Conservation (phyloP, 116 monocot species). For the Zostera marina region DNA sequence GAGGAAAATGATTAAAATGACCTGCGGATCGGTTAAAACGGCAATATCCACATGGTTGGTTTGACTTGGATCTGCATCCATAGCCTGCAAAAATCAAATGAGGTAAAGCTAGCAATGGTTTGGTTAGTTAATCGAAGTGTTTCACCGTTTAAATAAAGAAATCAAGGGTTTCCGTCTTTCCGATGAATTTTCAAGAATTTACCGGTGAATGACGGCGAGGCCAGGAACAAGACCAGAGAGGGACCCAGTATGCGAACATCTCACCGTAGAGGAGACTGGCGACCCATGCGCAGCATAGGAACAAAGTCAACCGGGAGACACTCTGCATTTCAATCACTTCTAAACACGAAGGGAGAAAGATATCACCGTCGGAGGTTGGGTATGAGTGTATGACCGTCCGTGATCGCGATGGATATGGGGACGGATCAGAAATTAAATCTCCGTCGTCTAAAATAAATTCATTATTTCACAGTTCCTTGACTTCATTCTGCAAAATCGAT, state of each 20-base stretch:
- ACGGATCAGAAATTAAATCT: too few species aligned
- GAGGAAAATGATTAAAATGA: conserved; percentile 7
- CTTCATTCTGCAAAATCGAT: too few species aligned
- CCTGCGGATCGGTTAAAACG: conserved; percentile 81
- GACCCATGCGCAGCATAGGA: conserved; percentile 60
- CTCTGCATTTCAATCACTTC: conserved; percentile 23
- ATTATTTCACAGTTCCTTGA: too few species aligned
- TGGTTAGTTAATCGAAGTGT: too few species aligned
- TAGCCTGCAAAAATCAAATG: conserved; percentile 16
- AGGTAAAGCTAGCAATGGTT: too few species aligned
- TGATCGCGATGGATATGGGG: too few species aligned
- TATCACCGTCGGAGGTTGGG: neutral
- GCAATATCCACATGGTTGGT: conserved; percentile 39
- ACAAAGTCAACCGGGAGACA: conserved; percentile 35
- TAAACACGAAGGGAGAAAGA: too few species aligned
- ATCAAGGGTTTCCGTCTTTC: neutral
- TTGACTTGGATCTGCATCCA: neutral
- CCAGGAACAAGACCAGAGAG: conserved; percentile 66
- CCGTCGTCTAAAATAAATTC: too few species aligned
- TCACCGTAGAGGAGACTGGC: conserved; percentile 77
- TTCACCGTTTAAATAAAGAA: too few species aligned
- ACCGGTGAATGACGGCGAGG: conserved; percentile 25
- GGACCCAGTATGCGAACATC: conserved; percentile 70
- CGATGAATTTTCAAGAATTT: neutral
- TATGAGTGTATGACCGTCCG: neutral